Percentiles rank a stretch among this genome's conserved stretches.
These are phyloP conservation scores for Candida sonorensis DNA, from an alignment of 805 yeast species.

Conservation along the genomic window DNA sequence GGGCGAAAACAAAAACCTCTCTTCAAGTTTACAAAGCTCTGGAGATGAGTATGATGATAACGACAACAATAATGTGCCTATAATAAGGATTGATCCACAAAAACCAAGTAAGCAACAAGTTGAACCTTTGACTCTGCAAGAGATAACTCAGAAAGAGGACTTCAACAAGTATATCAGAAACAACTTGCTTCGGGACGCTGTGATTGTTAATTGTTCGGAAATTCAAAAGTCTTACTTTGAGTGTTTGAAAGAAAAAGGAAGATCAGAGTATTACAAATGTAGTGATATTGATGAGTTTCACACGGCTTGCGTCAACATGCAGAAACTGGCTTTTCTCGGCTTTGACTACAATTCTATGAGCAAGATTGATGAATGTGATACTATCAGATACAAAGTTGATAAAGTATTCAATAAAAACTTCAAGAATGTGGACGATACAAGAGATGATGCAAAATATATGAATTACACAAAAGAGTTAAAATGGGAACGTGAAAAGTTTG, in stretches of 20 bases:
- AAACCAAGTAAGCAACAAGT: too few species aligned
- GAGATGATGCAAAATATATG: constrained; percentile 16
- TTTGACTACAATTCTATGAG: constrained; percentile 27
- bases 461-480: constrained; percentile 22
- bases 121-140: constrained; percentile 6
- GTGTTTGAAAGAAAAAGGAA: constrained; percentile 18
- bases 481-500: constrained; percentile 24
- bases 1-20: too few species aligned
- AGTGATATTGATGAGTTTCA: constrained; percentile 22
- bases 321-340: constrained; percentile 23
- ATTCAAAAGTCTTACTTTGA: constrained; percentile 21
- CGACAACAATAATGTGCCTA: too few species aligned
- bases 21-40: too few species aligned
- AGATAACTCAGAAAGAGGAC: constrained; percentile 9
- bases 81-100: too few species aligned
- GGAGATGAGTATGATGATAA: too few species aligned
- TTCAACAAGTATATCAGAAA: constrained; percentile 24
- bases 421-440: constrained; percentile 19
- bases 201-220: constrained; percentile 29
- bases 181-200: constrained; percentile 22
- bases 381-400: constrained; percentile 24
- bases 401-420: constrained; percentile 21
- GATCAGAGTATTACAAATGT: constrained; percentile 19
- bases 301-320: constrained; percentile 24
- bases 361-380: constrained; percentile 22